These are phyloP conservation scores for Saturnispora halmiae DNA, from an alignment of 805 yeast species.

Conservation along the genomic window DNA sequence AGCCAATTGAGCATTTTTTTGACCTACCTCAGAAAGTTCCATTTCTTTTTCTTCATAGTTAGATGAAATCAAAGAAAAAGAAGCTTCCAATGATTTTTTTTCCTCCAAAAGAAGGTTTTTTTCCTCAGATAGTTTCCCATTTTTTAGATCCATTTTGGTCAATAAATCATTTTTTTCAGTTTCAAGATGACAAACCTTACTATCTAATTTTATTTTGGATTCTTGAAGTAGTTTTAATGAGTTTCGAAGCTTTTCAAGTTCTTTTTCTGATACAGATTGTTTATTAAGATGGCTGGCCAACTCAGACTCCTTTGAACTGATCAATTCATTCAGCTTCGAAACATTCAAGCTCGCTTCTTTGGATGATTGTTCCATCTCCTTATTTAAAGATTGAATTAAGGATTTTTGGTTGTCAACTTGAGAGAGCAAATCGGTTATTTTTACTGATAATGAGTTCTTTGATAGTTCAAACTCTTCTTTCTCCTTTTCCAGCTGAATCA, in stretches of 20 bases:
- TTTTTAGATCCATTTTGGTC: background rate
- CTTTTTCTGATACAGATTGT: background rate
- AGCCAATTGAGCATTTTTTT: background rate
- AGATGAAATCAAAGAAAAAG: conserved; percentile 8
- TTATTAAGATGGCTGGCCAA: background rate
- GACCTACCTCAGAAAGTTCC: background rate
- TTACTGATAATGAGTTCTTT: background rate
- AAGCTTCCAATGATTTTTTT: conserved; percentile 6
- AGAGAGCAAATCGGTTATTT: background rate
- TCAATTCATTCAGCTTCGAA: background rate
- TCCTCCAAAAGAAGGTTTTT: conserved; percentile 3
- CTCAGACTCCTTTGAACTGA: background rate
- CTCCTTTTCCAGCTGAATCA: background rate
- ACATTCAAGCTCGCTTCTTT: background rate
- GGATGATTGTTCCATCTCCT: background rate
- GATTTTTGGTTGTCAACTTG: background rate
- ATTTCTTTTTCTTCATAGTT: conserved; percentile 7
- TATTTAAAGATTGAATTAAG: background rate
- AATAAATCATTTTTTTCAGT: background rate
- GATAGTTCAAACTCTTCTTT: background rate
- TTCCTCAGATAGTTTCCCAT: conserved; percentile 2
- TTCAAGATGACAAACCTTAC: background rate
- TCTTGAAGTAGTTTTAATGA: background rate
- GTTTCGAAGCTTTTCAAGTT: background rate
- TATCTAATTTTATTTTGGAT: background rate